phyloP scores from a whole-genome alignment of 768 basidiomycete genomes.

The Infundibulicybe gibba region DNA sequence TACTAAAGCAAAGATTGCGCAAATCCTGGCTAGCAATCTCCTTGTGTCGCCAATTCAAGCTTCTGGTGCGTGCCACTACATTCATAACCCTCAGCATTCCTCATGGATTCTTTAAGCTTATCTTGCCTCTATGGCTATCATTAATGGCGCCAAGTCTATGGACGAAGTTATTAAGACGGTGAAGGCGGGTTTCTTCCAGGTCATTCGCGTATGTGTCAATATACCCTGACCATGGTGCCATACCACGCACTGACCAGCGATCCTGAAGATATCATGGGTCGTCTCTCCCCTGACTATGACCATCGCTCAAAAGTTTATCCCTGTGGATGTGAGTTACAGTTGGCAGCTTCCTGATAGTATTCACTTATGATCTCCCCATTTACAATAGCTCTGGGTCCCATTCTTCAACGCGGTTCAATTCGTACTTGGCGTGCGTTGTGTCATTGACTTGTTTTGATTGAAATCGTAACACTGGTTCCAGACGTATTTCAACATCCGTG shows the following conservation, averaged over 20 bases:
- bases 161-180: conserved; percentile 66
- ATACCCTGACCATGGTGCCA: background rate
- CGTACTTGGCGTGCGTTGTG: conserved; percentile 58
- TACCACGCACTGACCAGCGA: background rate
- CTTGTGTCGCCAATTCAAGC: conserved; percentile 76
- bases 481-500: conserved; percentile 73
- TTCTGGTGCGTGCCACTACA: conserved; percentile 38
- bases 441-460: background rate
- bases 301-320: conserved; percentile 76
- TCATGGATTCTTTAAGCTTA: conserved; percentile 40
- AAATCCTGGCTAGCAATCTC: conserved; percentile 75
- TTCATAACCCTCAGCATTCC: background rate
- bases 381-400: conserved; percentile 72
- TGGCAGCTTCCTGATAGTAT: background rate
- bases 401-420: conserved; percentile 84
- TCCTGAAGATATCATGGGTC: conserved; percentile 73
- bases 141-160: conserved; percentile 71
- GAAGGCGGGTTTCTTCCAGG: conserved; percentile 68
- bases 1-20: conserved; percentile 57
- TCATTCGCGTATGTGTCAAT: conserved; percentile 54
- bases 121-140: conserved; percentile 78
- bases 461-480: conserved; percentile 19
- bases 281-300: conserved; percentile 72
- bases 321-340: conserved; percentile 55
- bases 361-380: conserved; percentile 3